Conservation (phyloP, 1,284 basidiomycete genomes). For the Boletus mariae region DNA sequence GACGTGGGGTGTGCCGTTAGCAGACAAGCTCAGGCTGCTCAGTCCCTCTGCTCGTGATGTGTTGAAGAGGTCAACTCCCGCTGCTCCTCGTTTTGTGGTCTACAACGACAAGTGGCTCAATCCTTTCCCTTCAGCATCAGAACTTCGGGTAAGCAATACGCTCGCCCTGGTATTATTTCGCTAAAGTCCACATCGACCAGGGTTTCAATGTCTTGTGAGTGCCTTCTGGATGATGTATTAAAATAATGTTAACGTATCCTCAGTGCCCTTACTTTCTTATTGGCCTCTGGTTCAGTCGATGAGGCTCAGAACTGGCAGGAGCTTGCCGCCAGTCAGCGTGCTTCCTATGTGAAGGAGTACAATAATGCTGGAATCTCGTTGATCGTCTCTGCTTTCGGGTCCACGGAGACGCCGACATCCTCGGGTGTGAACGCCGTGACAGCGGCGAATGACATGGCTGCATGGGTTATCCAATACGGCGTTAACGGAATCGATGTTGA, state of each 20-base stretch:
- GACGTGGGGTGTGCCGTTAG: conserved; percentile 17
- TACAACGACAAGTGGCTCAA: conserved; percentile 46
- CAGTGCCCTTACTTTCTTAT: conserved; percentile 49
- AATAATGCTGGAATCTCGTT: conserved; percentile 54
- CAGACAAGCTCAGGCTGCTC: conserved; percentile 17
- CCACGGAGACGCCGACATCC: conserved; percentile 42
- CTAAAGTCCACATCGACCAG: conserved; percentile 15
- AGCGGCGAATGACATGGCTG: conserved; percentile 46
- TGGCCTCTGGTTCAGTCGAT: conserved; percentile 48
- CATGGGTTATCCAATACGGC: conserved; percentile 46
- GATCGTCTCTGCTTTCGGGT: conserved; percentile 56
- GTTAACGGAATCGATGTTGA: conserved; percentile 61
- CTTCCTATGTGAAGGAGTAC: conserved; percentile 46
- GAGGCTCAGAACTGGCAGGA: conserved; percentile 42
- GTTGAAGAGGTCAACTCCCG: conserved; percentile 40
- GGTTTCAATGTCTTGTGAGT: conserved; percentile 42
- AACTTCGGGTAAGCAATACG: conserved; percentile 36
- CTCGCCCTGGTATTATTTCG: not conserved
- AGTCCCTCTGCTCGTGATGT: conserved; percentile 36
- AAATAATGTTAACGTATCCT: not conserved
- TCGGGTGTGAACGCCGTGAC: conserved; percentile 37
- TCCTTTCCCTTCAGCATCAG: conserved; percentile 39
- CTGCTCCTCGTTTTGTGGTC: conserved; percentile 47
- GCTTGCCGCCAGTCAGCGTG: conserved; percentile 40
- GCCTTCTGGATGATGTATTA: not conserved